phyloP scores from a whole-genome alignment of 495 filamentous ascomycete genomes.

The Aspergillus cristatus region DNA sequence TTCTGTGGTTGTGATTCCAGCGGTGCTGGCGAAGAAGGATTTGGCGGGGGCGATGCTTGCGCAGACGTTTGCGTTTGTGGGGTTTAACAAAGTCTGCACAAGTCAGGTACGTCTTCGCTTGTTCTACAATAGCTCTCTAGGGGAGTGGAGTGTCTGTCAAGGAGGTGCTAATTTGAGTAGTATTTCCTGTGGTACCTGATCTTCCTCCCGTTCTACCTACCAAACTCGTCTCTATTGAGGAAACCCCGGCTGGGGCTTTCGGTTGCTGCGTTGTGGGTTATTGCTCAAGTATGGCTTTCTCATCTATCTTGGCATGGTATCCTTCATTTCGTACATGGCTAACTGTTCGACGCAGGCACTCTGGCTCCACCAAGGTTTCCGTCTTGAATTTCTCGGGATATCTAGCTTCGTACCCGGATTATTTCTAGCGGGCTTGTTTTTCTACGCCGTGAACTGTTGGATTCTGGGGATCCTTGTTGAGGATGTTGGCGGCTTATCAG shows the following conservation, averaged over 20 bases:
- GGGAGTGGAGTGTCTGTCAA: background rate
- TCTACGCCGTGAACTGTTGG: constrained; percentile 82
- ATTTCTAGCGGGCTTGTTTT: constrained; percentile 62
- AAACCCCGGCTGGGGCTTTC: constrained; percentile 49
- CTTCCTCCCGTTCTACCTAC: constrained; percentile 85
- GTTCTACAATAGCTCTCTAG: background rate
- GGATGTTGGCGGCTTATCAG: constrained; percentile 45
- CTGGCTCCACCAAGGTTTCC: constrained; percentile 86
- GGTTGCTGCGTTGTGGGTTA: constrained; percentile 62
- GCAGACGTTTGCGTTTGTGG: constrained; percentile 96
- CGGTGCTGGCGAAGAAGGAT: constrained; percentile 72
- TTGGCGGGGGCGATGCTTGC: constrained; percentile 85
- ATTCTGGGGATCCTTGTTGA: constrained; percentile 69
- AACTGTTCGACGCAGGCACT: constrained; percentile 37
- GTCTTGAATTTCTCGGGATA: constrained; percentile 79
- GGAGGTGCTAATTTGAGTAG: constrained; percentile 31
- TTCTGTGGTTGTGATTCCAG: constrained; percentile 65
- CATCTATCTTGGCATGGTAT: too few species aligned
- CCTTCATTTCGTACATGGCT: background rate
- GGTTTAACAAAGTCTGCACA: constrained; percentile 98
- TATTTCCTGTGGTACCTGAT: constrained; percentile 98
- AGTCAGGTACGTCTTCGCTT: constrained; percentile 72
- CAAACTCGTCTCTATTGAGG: constrained; percentile 59
- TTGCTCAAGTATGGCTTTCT: constrained; percentile 43
- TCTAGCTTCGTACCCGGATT: constrained; percentile 80